Conservation (phyloP, 805 yeast species). For the Aciculoconidium aculeatum region DNA sequence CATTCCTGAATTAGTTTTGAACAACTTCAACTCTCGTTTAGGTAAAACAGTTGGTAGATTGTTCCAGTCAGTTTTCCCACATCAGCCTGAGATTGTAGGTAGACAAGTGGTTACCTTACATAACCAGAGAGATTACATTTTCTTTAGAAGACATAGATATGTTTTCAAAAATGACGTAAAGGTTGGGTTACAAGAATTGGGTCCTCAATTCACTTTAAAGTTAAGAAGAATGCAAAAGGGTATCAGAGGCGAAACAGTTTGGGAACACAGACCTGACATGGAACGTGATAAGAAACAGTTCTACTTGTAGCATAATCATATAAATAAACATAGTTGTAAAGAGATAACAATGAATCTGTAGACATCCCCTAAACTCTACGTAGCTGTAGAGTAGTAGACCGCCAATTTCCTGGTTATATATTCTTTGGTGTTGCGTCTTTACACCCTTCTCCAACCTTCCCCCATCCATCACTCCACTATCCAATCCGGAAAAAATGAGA, state of each 20-base stretch:
- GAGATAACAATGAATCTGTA: too few relatives aligned
- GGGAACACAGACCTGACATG: conserved; percentile 97
- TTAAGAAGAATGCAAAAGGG: conserved; percentile 89
- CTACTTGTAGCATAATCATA: conserved; percentile 63
- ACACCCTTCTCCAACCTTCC: too few relatives aligned
- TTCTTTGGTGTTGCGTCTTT: too few relatives aligned
- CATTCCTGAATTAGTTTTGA: conserved; percentile 84
- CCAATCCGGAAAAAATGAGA: too few relatives aligned
- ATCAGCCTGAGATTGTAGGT: conserved; percentile 88
- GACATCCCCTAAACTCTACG: too few relatives aligned
- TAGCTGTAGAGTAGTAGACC: too few relatives aligned
- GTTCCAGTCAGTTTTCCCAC: conserved; percentile 90
- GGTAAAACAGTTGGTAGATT: conserved; percentile 91
- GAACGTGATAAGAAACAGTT: conserved; percentile 94
- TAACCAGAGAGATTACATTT: conserved; percentile 92
- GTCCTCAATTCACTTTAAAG: conserved; percentile 92
- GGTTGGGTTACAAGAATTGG: conserved; percentile 93
- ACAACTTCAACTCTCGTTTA: conserved; percentile 86
- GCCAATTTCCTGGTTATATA: too few relatives aligned
- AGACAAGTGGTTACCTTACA: conserved; percentile 94
- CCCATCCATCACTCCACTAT: too few relatives aligned
- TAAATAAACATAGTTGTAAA: too few relatives aligned
- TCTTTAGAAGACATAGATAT: conserved; percentile 93
- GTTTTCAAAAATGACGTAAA: conserved; percentile 82
- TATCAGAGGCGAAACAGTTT: conserved; percentile 82